These are phyloP conservation scores for Puya raimondii DNA, from an alignment of 176 grass and related monocot species.

Conservation along the genomic window DNA sequence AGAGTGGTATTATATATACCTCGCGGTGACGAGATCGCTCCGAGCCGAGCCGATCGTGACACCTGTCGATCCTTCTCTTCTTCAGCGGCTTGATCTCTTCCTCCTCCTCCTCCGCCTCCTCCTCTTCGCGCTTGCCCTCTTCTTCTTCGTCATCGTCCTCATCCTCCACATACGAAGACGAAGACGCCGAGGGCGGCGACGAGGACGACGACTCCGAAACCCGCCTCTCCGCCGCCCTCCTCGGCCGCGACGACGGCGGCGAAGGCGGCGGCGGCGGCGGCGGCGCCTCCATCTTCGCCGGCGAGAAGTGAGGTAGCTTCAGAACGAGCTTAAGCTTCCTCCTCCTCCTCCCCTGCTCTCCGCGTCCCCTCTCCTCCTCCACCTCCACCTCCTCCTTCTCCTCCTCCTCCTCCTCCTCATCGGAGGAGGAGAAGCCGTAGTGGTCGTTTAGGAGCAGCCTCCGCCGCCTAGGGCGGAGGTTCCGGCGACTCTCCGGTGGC, in stretches of 20 bases:
- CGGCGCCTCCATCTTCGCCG: background rate
- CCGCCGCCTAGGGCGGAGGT: slow-evolving; percentile 26
- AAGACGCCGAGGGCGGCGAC: slow-evolving; percentile 26
- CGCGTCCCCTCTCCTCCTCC: slow-evolving; percentile 20
- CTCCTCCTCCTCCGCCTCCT: slow-evolving; percentile 38
- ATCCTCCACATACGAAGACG: slow-evolving; percentile 28
- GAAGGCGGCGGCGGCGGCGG: slow-evolving; percentile 14
- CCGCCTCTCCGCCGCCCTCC: background rate
- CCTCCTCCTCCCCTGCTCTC: slow-evolving; percentile 24
- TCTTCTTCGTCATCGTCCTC: slow-evolving; percentile 31
- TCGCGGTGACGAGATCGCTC: slow-evolving; percentile 21
- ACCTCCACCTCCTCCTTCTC: slow-evolving; percentile 1
- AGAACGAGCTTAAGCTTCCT: slow-evolving; percentile 84
- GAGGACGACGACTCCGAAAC: slow-evolving; percentile 2
- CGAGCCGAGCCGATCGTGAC: slow-evolving; percentile 21
- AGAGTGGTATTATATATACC: slow-evolving; percentile 21
- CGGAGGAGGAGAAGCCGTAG: slow-evolving; percentile 30
- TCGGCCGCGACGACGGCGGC: slow-evolving; percentile 3
- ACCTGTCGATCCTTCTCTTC: slow-evolving; percentile 75
- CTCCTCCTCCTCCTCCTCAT: slow-evolving; percentile 35
- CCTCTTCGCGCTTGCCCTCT: slow-evolving; percentile 9
- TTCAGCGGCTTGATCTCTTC: slow-evolving; percentile 78
- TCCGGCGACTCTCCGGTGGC: slow-evolving; percentile 20
- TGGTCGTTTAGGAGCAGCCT: slow-evolving; percentile 41
- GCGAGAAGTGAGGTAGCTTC: slow-evolving; percentile 44